Base-by-base conservation (phyloP, 495 filamentous ascomycete genomes). In the Aeminium ludgeri region DNA sequence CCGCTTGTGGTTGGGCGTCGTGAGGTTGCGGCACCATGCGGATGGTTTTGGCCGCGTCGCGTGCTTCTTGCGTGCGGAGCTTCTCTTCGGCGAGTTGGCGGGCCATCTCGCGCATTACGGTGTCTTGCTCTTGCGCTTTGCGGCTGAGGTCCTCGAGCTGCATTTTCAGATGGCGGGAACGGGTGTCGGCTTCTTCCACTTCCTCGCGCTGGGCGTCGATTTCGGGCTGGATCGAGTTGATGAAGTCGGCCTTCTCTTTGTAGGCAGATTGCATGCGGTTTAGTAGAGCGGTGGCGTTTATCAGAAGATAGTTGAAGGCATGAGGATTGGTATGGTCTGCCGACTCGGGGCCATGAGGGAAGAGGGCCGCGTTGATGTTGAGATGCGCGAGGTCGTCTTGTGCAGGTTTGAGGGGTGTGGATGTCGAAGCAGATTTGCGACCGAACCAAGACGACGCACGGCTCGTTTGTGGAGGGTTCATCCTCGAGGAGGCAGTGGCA, bases 101-200 rank as follows among this genome's bases (percentile, higher is more conserved):
- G 1, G 72, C 69, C 46, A 86, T 65, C 34, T 62, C 60, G 52
- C 65, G 63, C 70, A 82, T 78, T 34, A 64, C 68, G 37, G 59
- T 55, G 49, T 85, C 77, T 47, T 82, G 76, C 49, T 77, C 70
- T 0, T 62, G 57, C 0, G 75, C 74, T 48, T 74, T 70, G n/a
- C 61, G 65, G 1, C 81, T 73, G 74, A 87, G 78, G 28, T 72
- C 74, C 54, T 86, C 78, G 6, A 92, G 63, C 58, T 92, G 83
- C 38, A 66, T 64, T 58, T 78, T 81, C 18, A 86, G 63, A 46
- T 78, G 69, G 25, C 63, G 59, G 10, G 71, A 65, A 0, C 80
- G 65, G 8, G 78, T 78, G 34, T 77, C 67, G n/a, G 78, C 71
- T 52, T 84, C 82, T 40, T 82, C 79, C 2, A 78, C 59, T 54